Conservation (phyloP, 192 early-diverging fungal species). For the Mortierella alpina region DNA sequence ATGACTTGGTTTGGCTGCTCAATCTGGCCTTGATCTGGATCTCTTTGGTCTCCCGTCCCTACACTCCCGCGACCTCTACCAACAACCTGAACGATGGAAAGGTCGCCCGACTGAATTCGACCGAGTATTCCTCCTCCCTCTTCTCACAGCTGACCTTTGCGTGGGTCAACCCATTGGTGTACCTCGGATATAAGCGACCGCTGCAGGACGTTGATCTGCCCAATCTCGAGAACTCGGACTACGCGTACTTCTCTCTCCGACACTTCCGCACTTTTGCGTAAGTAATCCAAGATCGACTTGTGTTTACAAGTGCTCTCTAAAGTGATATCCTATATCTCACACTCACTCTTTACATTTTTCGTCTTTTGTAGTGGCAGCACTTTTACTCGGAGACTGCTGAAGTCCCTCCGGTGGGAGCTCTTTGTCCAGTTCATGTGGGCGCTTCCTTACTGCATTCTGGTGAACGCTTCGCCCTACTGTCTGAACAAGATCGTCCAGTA, state of each 20-base stretch:
- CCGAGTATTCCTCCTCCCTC: constrained; percentile 37
- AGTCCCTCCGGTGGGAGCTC: constrained; percentile 23
- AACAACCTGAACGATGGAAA: constrained; percentile 18
- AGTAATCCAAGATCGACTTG: background rate
- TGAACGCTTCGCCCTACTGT: constrained; percentile 35
- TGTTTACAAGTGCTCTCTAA: background rate
- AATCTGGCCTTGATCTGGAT: constrained; percentile 21
- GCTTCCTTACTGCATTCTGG: constrained; percentile 27
- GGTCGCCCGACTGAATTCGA: constrained; percentile 18
- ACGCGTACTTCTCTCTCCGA: constrained; percentile 5
- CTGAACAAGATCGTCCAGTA: constrained; percentile 49
- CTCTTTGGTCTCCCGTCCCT: constrained; percentile 20
- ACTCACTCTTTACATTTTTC: background rate
- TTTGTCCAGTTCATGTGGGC: constrained; percentile 43
- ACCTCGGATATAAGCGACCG: constrained; percentile 63
- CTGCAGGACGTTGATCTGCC: constrained; percentile 73
- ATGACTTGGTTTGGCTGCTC: background rate
- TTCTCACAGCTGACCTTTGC: constrained; percentile 40
- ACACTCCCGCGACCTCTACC: background rate
- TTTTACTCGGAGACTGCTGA: constrained; percentile 22
- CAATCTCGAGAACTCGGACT: constrained; percentile 60
- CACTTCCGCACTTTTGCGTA: background rate
- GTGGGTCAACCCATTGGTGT: constrained; percentile 52
- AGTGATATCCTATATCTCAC: background rate
- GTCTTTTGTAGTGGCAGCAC: constrained; percentile 6